Evolutionary conservation across 768 basidiomycete species (phyloP), one percentile per base, ranked within the genome.

Genomic region (Termitomyces sp.): DNA sequence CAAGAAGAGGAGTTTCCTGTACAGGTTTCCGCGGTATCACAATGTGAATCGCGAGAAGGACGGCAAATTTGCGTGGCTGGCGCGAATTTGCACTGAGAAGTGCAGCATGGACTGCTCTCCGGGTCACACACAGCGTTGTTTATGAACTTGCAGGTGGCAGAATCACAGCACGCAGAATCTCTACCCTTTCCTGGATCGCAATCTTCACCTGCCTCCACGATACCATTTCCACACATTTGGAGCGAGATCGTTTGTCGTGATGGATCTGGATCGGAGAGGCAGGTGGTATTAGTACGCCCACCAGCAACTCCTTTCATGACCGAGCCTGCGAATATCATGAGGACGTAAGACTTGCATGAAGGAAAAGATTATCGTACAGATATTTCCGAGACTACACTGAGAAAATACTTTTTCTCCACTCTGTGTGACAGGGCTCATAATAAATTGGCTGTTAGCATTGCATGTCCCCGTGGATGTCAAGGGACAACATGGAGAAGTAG

Each of bases 391-490:
- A 53, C 78, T 85, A 72, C 93, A 96, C 13, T 75, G 83, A 0
- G 89, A 92, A 68, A 96, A 96, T 13, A 72, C 67, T 59, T 77
- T 81, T 67, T 94, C 90, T 36, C 78, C 79, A 2, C 77, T 60
- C 59, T 82, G 73, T 12, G 87, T 78, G n/a, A 86, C 83, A 5
- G 90, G 89, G 64, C 83, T 90, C 93, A 96, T 94, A 72, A 96
- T 83, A 73, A 83, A 94, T 60, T 81, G 73, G 1, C 81, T 77
- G 58, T 77, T 76, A 6, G 91, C 83, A 70, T 85, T 73, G 68
- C 92, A 96, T 7, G 76, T 72, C 9, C 68, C 73, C 0, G 80
- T 67, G 18, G 57, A 57, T 26, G 77, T 79, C 37, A 87, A 69
- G 0, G 93, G 92, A 66, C 93, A 96, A 66, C 92, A 96, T 8